Evolutionary conservation across 345 rosid species (phyloP).

Genomic region (Populus tremula): DNA sequence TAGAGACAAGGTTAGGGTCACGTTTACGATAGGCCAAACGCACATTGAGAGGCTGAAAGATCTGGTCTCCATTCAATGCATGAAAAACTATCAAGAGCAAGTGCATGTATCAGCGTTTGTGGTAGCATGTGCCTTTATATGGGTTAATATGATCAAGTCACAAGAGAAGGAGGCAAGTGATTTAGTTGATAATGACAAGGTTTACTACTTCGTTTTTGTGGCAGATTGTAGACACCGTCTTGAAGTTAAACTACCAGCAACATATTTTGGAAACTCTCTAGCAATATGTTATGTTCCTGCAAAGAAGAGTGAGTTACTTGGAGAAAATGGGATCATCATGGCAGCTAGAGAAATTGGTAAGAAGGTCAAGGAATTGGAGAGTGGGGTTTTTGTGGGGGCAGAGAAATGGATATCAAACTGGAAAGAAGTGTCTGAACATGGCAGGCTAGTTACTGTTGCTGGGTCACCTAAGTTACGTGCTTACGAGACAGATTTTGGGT

Average conservation of each 20-base stretch:
- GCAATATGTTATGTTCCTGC: slow-evolving; percentile 4
- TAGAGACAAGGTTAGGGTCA: slow-evolving; percentile 29
- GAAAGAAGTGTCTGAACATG: not conserved
- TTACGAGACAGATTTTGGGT: slow-evolving; percentile 40
- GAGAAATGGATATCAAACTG: slow-evolving; percentile 15
- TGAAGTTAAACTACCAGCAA: slow-evolving; percentile 12
- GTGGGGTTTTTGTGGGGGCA: slow-evolving; percentile 22
- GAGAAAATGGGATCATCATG: slow-evolving; percentile 26
- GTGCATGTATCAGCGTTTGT: slow-evolving; percentile 26
- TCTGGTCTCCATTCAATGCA: not conserved
- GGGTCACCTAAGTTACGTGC: slow-evolving; percentile 32
- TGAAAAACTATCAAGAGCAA: not conserved
- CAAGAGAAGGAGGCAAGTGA: not conserved
- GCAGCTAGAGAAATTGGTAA: slow-evolving; percentile 38
- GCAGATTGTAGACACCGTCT: slow-evolving; percentile 29
- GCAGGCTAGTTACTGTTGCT: slow-evolving; percentile 8
- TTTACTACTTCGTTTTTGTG: slow-evolving; percentile 16
- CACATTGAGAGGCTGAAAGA: slow-evolving; percentile 24
- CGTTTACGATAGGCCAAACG: slow-evolving; percentile 18
- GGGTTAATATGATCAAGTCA: slow-evolving; percentile 36
- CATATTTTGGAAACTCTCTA: slow-evolving; percentile 42
- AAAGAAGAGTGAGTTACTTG: slow-evolving; percentile 20
- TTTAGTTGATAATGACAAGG: not conserved
- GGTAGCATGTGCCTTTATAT: slow-evolving; percentile 27
- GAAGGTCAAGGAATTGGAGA: slow-evolving; percentile 21